A percentile compares a stretch with the other conserved stretches of the same genome.
Evolutionary conservation across 768 basidiomycete genomes (phyloP).

Genomic region (Auricularia heimuer): DNA sequence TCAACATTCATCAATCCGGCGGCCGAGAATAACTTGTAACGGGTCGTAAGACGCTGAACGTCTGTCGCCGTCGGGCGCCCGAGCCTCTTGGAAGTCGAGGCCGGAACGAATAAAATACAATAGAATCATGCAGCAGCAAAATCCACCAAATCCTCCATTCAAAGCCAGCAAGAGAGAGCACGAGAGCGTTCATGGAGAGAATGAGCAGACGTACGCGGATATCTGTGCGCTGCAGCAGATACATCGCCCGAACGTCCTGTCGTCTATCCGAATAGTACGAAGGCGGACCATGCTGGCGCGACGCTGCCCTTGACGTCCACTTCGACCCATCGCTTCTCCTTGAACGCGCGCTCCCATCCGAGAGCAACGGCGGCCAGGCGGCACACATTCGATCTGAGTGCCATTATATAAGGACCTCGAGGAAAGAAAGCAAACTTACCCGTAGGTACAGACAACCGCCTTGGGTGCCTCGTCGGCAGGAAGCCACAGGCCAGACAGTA

Average conservation of each 20-base stretch:
- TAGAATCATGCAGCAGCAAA: no score
- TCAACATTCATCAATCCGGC: no score
- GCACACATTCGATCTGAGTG: conserved; percentile 49
- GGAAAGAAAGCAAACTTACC: conserved; percentile 25
- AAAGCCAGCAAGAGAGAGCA: no score
- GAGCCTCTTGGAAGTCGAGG: no score
- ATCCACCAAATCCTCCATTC: no score
- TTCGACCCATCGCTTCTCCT: conserved; percentile 51
- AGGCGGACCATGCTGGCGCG: conserved; percentile 49
- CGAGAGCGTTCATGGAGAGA: no score
- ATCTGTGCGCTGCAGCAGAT: no score
- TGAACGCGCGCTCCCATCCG: conserved; percentile 58
- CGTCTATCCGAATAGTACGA: conserved; percentile 33
- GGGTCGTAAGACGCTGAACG: no score
- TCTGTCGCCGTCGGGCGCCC: no score
- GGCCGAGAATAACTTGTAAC: no score
- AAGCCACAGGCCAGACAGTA: conserved; percentile 53
- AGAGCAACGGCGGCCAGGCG: conserved; percentile 47
- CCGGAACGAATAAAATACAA: no score
- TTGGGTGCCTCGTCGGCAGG: conserved; percentile 35
- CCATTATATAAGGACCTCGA: background rate
- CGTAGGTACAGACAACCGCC: conserved; percentile 48
- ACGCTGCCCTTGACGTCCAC: conserved; percentile 50
- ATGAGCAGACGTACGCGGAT: no score
- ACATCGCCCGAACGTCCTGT: background rate